Percentiles rank a stretch among this genome's conserved stretches.
phyloP scores from a whole-genome alignment of 1,139 yeast species.

The Candida tetrigidarum region DNA sequence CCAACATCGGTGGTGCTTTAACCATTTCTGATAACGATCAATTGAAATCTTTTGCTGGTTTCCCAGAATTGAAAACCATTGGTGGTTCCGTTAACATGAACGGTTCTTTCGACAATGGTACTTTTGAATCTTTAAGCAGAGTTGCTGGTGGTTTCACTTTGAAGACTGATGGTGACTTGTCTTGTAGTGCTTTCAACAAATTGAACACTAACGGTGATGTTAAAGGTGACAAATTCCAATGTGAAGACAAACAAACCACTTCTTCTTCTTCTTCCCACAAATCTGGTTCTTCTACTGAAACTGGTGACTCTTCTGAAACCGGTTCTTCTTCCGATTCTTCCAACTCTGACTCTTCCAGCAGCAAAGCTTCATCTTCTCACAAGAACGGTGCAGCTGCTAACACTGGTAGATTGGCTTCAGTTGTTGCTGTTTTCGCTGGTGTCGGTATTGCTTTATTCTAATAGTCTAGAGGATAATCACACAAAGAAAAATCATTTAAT shows the following conservation, averaged over 20 bases:
- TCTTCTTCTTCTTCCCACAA: constrained; percentile 49
- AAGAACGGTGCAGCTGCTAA: constrained; percentile 31
- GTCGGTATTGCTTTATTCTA: constrained; percentile 67
- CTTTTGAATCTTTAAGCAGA: constrained; percentile 69
- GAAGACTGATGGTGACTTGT: constrained; percentile 76
- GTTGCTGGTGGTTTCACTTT: constrained; percentile 93
- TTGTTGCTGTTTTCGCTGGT: constrained; percentile 65
- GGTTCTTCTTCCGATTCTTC: constrained; percentile 22
- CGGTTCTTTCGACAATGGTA: constrained; percentile 83
- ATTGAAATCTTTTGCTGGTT: constrained; percentile 68
- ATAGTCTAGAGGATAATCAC: constrained; percentile 19
- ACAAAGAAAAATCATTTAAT: not conserved
- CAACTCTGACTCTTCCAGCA: constrained; percentile 32
- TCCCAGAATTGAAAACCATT: constrained; percentile 71
- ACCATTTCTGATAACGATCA: constrained; percentile 81
- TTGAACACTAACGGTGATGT: constrained; percentile 75
- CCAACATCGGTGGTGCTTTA: constrained; percentile 85
- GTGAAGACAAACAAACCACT: constrained; percentile 67
- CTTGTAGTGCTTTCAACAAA: constrained; percentile 76
- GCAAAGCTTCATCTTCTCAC: constrained; percentile 21
- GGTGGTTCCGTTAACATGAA: constrained; percentile 85
- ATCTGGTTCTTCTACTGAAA: constrained; percentile 30
- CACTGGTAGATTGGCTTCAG: constrained; percentile 49
- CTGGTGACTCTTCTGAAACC: constrained; percentile 26
- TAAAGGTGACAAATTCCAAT: constrained; percentile 87